Base-by-base conservation (phyloP, 2,329 filamentous ascomycete species). In the Aspergillus sp. region DNA sequence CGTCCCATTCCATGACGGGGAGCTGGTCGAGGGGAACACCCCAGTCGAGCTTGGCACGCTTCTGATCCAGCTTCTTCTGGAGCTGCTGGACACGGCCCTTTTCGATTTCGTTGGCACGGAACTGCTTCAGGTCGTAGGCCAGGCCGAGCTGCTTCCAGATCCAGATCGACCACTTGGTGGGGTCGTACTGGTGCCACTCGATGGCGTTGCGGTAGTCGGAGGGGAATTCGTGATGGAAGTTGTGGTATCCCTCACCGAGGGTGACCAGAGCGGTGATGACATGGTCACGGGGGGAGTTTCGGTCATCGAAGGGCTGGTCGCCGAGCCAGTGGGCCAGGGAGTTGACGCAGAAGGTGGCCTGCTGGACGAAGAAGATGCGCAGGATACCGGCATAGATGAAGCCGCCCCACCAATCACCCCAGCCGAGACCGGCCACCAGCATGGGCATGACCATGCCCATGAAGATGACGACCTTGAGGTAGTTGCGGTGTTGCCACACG, bases 221-320 rank as follows among this genome's bases (percentile, higher is more conserved):
- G 50, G 91, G 91, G 77, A 95, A 95, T 74, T 95, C 90, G 81
- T 95, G 90, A 77, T 95, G 90, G 82, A 95, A 95, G 82, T 95
- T 95, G 82, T 95, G 90, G 78, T 95, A 95, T 25, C 90, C 90
- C 76, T 92, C 90, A 45, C 90, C 90, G 19, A 95, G 86, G 41
- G 90, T 95, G 63, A 91, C 86, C 16, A 95, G 77, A 42, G 90
- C 90, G 38, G 90, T 95, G 74, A 95, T 84, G 69, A 93, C 82
- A 75, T 95, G 89, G 67, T 95, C 90, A 71, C 91, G 87, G 58
- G 90, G 91, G 56, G 88, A 91, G 84, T 95, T 93, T 75, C 89
- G 88, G 81, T 95, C 91, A 65, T 95, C 90, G 71, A 95, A 95
- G 56, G 91, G 91, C 78, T 95, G 90, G 65, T 95, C 91, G 58